phyloP scores from a whole-genome alignment of 2,329 filamentous ascomycete species.

The Hymenoscyphus repandus region DNA sequence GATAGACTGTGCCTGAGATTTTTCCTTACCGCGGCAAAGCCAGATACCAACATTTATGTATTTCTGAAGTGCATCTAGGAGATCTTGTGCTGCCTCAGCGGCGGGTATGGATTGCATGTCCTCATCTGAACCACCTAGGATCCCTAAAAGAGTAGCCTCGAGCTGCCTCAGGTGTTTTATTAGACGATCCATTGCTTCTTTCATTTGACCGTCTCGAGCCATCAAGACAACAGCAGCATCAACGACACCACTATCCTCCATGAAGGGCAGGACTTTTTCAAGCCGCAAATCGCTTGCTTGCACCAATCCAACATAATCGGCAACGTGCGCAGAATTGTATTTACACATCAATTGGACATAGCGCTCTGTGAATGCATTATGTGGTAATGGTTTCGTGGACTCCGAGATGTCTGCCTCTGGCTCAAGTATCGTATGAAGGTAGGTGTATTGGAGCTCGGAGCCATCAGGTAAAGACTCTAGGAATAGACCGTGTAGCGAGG shows the following conservation, averaged over 20 bases:
- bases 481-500: constrained; percentile 50
- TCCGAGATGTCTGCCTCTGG: constrained; percentile 38
- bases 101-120: constrained; percentile 49
- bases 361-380: constrained; percentile 65
- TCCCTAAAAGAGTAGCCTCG: constrained; percentile 69
- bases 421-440: constrained; percentile 69
- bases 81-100: constrained; percentile 63
- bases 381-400: constrained; percentile 33
- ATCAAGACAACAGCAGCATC: constrained; percentile 91
- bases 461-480: constrained; percentile 49
- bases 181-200: constrained; percentile 78
- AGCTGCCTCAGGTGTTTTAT: constrained; percentile 75
- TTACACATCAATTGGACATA: constrained; percentile 91
- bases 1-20: constrained; percentile 39
- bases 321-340: constrained; percentile 76
- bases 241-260: constrained; percentile 85
- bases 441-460: constrained; percentile 55
- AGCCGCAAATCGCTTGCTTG: constrained; percentile 74
- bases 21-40: constrained; percentile 85
- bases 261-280: constrained; percentile 73
- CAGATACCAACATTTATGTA: constrained; percentile 92
- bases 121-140: constrained; percentile 58
- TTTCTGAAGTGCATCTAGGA: constrained; percentile 76
- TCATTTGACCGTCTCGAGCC: constrained; percentile 79
- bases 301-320: constrained; percentile 73